Evolutionary conservation across 2,329 filamentous ascomycete genomes (phyloP), one percentile per base, ranked within the genome.

Genomic region (Fusarium udum): DNA sequence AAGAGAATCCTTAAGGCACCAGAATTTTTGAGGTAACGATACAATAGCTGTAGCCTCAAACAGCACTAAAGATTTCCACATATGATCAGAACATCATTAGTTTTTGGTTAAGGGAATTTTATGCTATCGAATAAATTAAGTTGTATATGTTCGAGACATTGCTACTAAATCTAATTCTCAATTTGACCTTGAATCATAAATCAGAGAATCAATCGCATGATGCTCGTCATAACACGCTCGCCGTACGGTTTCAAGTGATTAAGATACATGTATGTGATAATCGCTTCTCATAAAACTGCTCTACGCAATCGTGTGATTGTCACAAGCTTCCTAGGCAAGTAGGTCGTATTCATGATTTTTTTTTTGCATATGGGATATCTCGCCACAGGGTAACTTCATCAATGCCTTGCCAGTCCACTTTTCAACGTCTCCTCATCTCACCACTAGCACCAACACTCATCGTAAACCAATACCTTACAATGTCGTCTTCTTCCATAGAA

Each of bases 281-380:
- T n/a, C 12, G 26, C 20, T 11, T 26, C 26, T 28, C 26, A n/a
- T 28, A 32, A 28, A 28, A 32, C 22, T 42, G 14, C 40, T 22
- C 37, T 31, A 32, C 16, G 24, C n/a, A 37, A 51, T 37, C 37
- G 61, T 40, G 36, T 64, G 43, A 61, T 24, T 40, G 20, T 62
- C 43, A 24, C 45, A 20, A n/a, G 39, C 32, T 28, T 15, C 40
- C 31, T 49, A 79, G 43, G 20, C 26, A 28, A 58, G 34, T 53
- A 24, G 34, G 26, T 31, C 16, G 34, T 52, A 52, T 52, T 45
- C 31, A 46, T 24, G 11, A 52, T 18, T 87, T 18, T 87, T 18
- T 87, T 87, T 66, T 89, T n/a, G 20, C 26, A 46, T 40, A 34
- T 18, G n/a, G n/a, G 39, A 48, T 24, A 45, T 36, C 26, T 70